Percentiles rank a stretch among this genome's conserved stretches.
Evolutionary conservation across 257 asterid genomes (phyloP).

Genomic region (Petunia axillaris): DNA sequence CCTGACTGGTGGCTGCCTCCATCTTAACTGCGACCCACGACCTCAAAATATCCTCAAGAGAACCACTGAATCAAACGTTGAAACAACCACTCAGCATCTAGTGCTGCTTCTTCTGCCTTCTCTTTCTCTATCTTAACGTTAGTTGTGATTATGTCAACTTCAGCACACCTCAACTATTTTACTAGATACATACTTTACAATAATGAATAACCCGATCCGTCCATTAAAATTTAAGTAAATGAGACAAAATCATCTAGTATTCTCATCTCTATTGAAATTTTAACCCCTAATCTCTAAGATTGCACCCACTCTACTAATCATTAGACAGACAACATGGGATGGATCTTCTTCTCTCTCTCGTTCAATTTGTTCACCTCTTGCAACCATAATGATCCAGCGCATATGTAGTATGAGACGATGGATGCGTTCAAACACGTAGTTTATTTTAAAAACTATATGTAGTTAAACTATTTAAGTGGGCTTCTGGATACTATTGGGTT

Average conservation of each 20-base stretch:
- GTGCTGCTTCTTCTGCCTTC: background rate
- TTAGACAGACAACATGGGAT: too few species aligned
- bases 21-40: slow-evolving; percentile 51
- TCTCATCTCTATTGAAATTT: too few species aligned
- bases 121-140: too few species aligned
- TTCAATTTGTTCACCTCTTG: background rate
- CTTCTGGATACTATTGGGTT: background rate
- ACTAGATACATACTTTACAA: too few species aligned
- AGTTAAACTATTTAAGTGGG: background rate
- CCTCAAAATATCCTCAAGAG: slow-evolving; percentile 52
- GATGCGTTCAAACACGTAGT: too few species aligned
- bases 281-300: too few species aligned
- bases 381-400: background rate
- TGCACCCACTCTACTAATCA: too few species aligned
- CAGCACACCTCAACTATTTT: too few species aligned
- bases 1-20: slow-evolving; percentile 38
- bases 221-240: too few species aligned
- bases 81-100: slow-evolving; percentile 30
- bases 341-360: background rate
- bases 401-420: background rate
- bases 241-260: too few species aligned
- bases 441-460: background rate
- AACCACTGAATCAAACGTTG: slow-evolving; percentile 29
- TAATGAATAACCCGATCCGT: too few species aligned
- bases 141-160: too few species aligned